Evolutionary conservation across 305 asterid species (phyloP), one percentile per base, ranked within the genome.

Genomic region (Ajuga reptans): DNA sequence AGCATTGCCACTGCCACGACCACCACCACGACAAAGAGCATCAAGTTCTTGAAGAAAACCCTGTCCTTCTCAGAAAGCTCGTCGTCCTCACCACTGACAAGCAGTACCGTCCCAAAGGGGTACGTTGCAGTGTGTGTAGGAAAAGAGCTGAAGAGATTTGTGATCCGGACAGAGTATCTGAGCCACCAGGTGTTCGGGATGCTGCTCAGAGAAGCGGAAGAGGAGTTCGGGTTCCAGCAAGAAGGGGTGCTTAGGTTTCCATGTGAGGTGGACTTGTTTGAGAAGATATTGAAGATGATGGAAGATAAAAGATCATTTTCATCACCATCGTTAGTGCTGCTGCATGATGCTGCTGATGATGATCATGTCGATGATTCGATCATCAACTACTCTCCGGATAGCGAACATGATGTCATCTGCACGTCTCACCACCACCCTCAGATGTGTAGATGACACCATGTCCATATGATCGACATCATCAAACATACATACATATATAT

Each of bases 151-250:
- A 86, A 88, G 82, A 81, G 97, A 47, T 88, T 81, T 15, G 85
- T 88, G 50, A 88, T 90, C 76, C 91, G 89, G 49, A 90, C 83
- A 4, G 87, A 82, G 64, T 79, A 88, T 55, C 78, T 90, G 49
- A 68, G 86, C 2, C 95, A 85, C 75, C 90, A 77, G 27, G 79
- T 82, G 18, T 90, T 90, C 54, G 85, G 80, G 16, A 34, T 78
- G 43, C 79, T 90, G 42, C 82, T 90, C 18, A 78, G 90, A 52
- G 88, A 90, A 72, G 97, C 97, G 0, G 97, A 90, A 69, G 97
- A 90, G 37, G 97, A 88, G 47, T 90, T 88, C 33, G 97, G 97
- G 0, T 90, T 90, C 76, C 97, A 90, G 34, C 90, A 84, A 43
- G 84, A 90, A 75, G 97, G 97, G 31, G 81, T 88, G 42, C 87